phyloP scores from a whole-genome alignment of 2,329 filamentous ascomycete species.

The Claviceps sp. region DNA sequence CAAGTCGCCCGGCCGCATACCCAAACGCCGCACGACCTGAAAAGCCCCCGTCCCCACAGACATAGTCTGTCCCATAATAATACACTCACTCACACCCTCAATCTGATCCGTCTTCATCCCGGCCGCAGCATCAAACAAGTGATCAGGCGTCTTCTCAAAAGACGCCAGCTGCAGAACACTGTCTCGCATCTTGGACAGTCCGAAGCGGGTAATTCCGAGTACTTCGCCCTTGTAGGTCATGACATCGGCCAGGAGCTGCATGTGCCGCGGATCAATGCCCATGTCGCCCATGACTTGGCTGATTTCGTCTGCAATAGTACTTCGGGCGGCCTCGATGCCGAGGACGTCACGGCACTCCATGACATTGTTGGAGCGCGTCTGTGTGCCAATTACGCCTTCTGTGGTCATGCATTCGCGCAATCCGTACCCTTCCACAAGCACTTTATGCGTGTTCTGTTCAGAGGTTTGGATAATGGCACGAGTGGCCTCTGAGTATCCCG shows the following conservation, averaged over 20 bases:
- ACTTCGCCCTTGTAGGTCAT: conserved; percentile 99
- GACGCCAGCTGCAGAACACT: conserved; percentile 85
- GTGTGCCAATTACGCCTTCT: conserved; percentile 70
- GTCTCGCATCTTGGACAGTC: conserved; percentile 91
- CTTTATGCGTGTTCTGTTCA: conserved; percentile 53
- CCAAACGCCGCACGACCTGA: conserved; percentile 69
- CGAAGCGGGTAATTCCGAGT: conserved; percentile 90
- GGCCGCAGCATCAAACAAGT: conserved; percentile 87
- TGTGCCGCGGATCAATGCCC: conserved; percentile 93
- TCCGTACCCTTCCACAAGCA: conserved; percentile 91
- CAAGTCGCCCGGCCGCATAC: conserved; percentile 47
- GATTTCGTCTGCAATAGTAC: conserved; percentile 83
- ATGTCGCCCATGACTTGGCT: conserved; percentile 80
- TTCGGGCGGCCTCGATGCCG: conserved; percentile 86
- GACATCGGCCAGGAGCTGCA: conserved; percentile 91
- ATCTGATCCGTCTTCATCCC: conserved; percentile 86
- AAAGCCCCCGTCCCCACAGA: conserved; percentile 82
- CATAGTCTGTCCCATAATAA: conserved; percentile 97
- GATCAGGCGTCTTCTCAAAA: conserved; percentile 97
- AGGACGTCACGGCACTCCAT: conserved; percentile 81
- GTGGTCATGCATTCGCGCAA: conserved; percentile 84
- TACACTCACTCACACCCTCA: conserved; percentile 89
- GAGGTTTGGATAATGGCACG: conserved; percentile 83
- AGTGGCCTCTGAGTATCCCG: conserved; percentile 73
- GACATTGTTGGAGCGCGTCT: conserved; percentile 69